Evolutionary conservation across 768 basidiomycete species (phyloP), one percentile per base, ranked within the genome.

Genomic region (Paxillus rubicundulus): DNA sequence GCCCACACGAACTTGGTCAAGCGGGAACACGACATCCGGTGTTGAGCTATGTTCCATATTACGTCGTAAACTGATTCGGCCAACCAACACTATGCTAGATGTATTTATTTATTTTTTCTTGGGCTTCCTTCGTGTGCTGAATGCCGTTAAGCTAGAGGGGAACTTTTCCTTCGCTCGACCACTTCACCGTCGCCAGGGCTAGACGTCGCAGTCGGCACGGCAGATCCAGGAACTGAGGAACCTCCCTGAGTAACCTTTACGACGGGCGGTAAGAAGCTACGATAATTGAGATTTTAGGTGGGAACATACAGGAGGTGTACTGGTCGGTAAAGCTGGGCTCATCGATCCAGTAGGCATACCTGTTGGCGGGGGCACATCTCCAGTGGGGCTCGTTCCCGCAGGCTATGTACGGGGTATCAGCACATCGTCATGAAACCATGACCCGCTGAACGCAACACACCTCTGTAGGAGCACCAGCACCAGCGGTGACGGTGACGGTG

Each of bases 401-500:
- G 37, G 37, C 37, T 38, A 18, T 6, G 9, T 33, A 1, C 14
- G 9, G n/a, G 8, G 37, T 38, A 6, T 38, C 37, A 38, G n/a
- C n/a, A 38, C 5, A 38, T 10, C 17, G 8, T 18, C 9, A 38
- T 17, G 9, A 18, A 38, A 17, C 6, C 7, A 17, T 38, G 17
- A n/a, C n/a, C 37, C 9, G 16, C 37, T 8, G 13, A 33, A 8
- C 32, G 32, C 32, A 38, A 38, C 37, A 38, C 37, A 38, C 37
- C 16, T 17, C 17, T n/a, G 37, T 38, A 7, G 37, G 37, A 7
- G 37, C 14, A 1, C 6, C 37, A 48, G 55, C 55, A 4, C 51
- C 55, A 8, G 53, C 60, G 13, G 33, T 33, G 20, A 45, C 62
- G 41, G 61, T 62, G 2, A 58, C 63, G 9, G 57, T 62, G 16